phyloP scores from a whole-genome alignment of 192 early-diverging fungal species.

The Dimargaris xerosporica region DNA sequence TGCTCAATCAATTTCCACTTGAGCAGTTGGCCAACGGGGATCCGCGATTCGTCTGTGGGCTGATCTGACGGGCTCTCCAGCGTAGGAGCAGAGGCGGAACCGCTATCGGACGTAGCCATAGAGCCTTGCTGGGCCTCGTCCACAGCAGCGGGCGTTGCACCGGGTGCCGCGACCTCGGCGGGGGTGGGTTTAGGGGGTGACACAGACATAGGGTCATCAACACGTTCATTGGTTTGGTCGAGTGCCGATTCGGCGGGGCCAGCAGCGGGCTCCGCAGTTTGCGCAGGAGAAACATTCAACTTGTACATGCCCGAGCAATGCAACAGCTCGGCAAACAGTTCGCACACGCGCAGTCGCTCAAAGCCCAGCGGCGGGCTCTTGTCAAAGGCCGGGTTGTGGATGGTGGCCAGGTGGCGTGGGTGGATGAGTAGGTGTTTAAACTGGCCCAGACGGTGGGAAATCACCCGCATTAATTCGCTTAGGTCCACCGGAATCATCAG shows the following conservation, averaged over 20 bases:
- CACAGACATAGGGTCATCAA: background rate
- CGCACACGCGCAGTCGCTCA: slow-evolving; percentile 89
- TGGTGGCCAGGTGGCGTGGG: slow-evolving; percentile 41
- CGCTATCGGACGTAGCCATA: background rate
- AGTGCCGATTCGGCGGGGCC: background rate
- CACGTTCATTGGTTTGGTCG: background rate
- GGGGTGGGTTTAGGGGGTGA: background rate
- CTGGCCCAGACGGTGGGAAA: slow-evolving; percentile 58
- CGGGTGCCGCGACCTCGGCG: background rate
- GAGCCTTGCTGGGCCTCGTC: background rate
- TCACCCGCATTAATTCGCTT: slow-evolving; percentile 77
- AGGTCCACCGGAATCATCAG: slow-evolving; percentile 47
- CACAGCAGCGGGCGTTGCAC: no score
- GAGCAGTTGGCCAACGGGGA: slow-evolving; percentile 57
- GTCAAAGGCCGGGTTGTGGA: slow-evolving; percentile 66
- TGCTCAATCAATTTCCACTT: slow-evolving; percentile 52
- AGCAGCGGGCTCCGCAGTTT: slow-evolving; percentile 7
- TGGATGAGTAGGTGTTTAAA: slow-evolving; percentile 59
- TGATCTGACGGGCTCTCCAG: slow-evolving; percentile 13
- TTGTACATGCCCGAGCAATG: slow-evolving; percentile 82
- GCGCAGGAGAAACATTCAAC: slow-evolving; percentile 32
- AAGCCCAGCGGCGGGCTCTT: slow-evolving; percentile 74
- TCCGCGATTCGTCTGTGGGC: background rate
- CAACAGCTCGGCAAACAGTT: slow-evolving; percentile 94
- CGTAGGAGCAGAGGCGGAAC: slow-evolving; percentile 2